Evolutionary conservation across 192 early-diverging fungal species (phyloP).

Genomic region (Linnemannia schmuckeri): DNA sequence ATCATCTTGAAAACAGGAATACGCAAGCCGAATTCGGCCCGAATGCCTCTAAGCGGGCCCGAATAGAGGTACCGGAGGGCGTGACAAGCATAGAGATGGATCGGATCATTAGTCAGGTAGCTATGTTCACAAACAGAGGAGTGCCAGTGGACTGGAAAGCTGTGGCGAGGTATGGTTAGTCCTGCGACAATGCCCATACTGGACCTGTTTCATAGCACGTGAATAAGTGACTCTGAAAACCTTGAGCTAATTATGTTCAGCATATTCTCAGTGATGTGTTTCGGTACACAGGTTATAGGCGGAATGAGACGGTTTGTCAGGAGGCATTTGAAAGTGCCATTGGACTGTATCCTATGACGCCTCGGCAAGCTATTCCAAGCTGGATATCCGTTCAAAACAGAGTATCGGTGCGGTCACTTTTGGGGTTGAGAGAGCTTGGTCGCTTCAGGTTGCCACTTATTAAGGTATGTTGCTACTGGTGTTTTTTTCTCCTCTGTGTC

Average conservation of each 20-base stretch:
- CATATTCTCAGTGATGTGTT: not conserved
- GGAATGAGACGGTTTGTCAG: not conserved
- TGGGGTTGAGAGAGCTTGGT: conserved; percentile 13
- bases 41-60: not conserved
- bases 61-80: not conserved
- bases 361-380: not conserved
- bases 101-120: conserved; percentile 4
- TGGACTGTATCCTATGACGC: not conserved
- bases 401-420: not conserved
- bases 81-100: conserved; percentile 20
- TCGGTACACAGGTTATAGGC: conserved; percentile 6
- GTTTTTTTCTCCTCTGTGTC: too few relatives aligned
- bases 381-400: not conserved
- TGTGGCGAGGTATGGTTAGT: conserved; percentile 16
- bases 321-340: conserved; percentile 30
- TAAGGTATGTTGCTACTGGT: not conserved
- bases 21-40: not conserved
- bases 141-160: conserved; percentile 24
- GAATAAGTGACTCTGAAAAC: not conserved
- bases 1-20: not conserved
- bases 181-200: not conserved
- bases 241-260: not conserved
- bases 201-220: too few relatives aligned
- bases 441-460: not conserved
- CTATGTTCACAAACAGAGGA: not conserved